phyloP scores from a whole-genome alignment of 345 rosid species.

The Sonneratia alba region DNA sequence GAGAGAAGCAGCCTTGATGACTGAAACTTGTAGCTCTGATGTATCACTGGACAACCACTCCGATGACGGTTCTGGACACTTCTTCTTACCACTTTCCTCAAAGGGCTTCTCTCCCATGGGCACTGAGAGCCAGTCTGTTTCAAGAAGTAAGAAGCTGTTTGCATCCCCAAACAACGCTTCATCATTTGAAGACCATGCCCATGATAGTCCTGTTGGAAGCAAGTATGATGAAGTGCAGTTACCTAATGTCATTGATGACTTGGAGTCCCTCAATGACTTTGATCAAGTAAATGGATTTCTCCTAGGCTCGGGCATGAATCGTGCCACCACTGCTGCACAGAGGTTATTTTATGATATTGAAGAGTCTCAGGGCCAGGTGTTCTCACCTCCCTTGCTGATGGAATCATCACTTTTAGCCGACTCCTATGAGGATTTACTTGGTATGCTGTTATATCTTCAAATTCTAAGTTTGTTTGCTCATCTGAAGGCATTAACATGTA shows the following conservation, averaged over 20 bases:
- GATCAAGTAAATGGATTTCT: conserved; percentile 67
- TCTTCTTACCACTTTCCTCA: conserved; percentile 64
- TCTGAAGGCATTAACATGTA: too few relatives aligned
- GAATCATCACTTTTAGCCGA: conserved; percentile 66
- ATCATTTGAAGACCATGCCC: conserved; percentile 29
- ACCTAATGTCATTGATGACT: conserved; percentile 47
- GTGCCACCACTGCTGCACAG: conserved; percentile 44
- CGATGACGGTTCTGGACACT: conserved; percentile 77
- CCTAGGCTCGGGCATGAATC: conserved; percentile 52
- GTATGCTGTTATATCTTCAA: conserved; percentile 24
- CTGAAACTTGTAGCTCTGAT: conserved; percentile 54
- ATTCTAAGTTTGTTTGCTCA: not conserved
- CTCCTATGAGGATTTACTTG: conserved; percentile 82
- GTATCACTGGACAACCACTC: conserved; percentile 60
- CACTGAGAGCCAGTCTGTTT: conserved; percentile 44
- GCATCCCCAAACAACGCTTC: conserved; percentile 41
- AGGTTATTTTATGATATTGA: conserved; percentile 56
- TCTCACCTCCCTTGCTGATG: conserved; percentile 86
- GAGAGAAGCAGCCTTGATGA: conserved; percentile 72
- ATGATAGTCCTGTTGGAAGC: conserved; percentile 34
- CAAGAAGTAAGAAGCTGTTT: conserved; percentile 44
- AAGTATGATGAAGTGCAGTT: conserved; percentile 51
- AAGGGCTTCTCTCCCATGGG: conserved; percentile 44
- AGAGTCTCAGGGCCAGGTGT: conserved; percentile 59
- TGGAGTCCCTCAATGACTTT: conserved; percentile 56